phyloP scores from a whole-genome alignment of 176 grass and related monocot genomes.

The Thalia dealbata region DNA sequence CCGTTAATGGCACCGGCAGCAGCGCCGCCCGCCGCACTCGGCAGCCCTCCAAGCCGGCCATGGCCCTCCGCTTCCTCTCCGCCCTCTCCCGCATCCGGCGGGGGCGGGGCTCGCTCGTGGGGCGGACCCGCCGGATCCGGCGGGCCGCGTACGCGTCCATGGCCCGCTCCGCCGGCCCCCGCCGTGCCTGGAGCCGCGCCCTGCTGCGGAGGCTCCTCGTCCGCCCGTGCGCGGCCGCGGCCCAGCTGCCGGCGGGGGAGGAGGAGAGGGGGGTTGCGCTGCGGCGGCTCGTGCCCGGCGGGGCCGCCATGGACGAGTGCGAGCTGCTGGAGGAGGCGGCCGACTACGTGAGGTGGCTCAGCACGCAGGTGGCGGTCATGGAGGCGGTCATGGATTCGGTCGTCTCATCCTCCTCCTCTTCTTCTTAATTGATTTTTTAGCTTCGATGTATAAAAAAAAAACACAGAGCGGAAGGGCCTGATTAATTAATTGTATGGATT shows the following conservation, averaged over 20 bases:
- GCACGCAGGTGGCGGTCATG: background rate
- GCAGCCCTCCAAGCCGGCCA: slow-evolving; percentile 37
- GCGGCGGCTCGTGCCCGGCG: background rate
- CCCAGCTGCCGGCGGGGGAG: background rate
- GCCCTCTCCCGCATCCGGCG: slow-evolving; percentile 48
- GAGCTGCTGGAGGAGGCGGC: background rate
- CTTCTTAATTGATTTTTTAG: too few relatives aligned
- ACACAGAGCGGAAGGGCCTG: too few relatives aligned
- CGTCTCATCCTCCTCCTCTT: background rate
- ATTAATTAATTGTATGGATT: too few relatives aligned
- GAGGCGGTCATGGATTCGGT: background rate
- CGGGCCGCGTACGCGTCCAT: slow-evolving; percentile 72
- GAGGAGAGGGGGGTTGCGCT: background rate
- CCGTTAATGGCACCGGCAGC: background rate
- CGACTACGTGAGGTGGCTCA: background rate
- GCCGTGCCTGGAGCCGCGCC: slow-evolving; percentile 44
- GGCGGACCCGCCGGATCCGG: slow-evolving; percentile 44
- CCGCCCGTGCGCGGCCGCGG: background rate
- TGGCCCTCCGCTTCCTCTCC: slow-evolving; percentile 64
- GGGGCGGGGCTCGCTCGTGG: slow-evolving; percentile 10
- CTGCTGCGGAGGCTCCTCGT: slow-evolving; percentile 31
- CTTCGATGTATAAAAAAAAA: too few relatives aligned
- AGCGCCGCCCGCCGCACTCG: slow-evolving; percentile 2
- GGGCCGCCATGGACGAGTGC: background rate
- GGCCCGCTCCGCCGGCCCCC: slow-evolving; percentile 30